Evolutionary conservation across 495 filamentous ascomycete species (phyloP), one percentile per base, ranked within the genome.

Genomic region (Neurospora sp.): DNA sequence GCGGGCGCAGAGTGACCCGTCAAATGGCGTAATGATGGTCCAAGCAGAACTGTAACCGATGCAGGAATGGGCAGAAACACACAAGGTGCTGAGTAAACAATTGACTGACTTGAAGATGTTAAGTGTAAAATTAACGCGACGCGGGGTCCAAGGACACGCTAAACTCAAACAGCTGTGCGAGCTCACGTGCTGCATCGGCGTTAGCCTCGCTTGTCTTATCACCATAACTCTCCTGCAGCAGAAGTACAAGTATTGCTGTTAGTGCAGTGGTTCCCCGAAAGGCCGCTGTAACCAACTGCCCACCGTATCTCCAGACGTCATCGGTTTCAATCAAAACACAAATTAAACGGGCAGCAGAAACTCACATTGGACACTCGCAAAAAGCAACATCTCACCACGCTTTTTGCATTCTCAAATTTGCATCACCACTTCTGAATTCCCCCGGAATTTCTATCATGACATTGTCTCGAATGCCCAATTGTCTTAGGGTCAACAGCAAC

Each of bases 61-160:
- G 53, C 53, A 61, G 27, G 27, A 31, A 61, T 1, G 27, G 53
- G 27, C 53, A 61, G 53, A 31, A 16, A 18, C 7, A 18, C 53
- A 18, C 12, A 4, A 61, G 10, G 12, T 61, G 48, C 22, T 0
- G 31, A 35, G 31, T 31, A 35, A 31, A 16, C 48, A 16, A 59
- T 9, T 16, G 48, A 16, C 2, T 27, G 20, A 59, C 9, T 12
- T 59, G 16, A 22, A 22, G 48, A 61, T 35, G 35, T 37, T 7
- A 5, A 12, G 14, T 31, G 20, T 14, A 18, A 53, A 53, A 1
- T 42, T 27, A 14, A 59, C 53, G 53, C 27, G 53, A 27, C 53
- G 53, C 53, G 53, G 53, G 53, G 53, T 61, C 53, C 53, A 35
- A 31, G 53, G 53, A 35, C 53, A 61, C 53, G 53, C 53, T 61